phyloP scores from a whole-genome alignment of 305 asterid genomes.

The Coffea humblotiana region DNA sequence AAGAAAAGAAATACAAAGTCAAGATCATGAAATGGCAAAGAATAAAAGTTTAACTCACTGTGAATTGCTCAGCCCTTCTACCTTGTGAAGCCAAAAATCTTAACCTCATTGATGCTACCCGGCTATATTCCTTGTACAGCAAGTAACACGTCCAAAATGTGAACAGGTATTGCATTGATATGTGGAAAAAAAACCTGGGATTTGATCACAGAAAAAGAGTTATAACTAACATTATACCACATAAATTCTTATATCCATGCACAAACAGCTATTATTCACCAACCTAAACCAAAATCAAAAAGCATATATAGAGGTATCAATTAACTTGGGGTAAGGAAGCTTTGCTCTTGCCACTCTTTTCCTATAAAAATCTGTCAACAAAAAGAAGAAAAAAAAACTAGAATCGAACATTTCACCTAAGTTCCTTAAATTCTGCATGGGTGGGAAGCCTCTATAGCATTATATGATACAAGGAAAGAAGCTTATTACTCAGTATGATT shows the following conservation, averaged over 20 bases:
- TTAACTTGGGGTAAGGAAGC: too few relatives aligned
- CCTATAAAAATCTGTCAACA: too few relatives aligned
- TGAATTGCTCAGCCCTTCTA: conserved; percentile 83
- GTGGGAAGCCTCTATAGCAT: too few relatives aligned
- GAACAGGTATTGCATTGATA: conserved; percentile 80
- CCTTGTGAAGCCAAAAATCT: conserved; percentile 78
- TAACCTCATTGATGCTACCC: conserved; percentile 76
- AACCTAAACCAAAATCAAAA: too few relatives aligned
- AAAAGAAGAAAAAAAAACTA: too few relatives aligned
- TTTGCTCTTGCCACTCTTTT: too few relatives aligned
- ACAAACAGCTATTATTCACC: not conserved
- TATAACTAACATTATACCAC: too few relatives aligned
- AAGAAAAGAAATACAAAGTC: too few relatives aligned
- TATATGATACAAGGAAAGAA: not conserved
- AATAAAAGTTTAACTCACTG: conserved; percentile 49
- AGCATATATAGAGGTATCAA: too few relatives aligned
- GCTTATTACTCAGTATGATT: not conserved
- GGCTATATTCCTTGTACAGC: conserved; percentile 89
- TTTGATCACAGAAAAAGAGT: conserved; percentile 26
- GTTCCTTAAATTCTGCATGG: too few relatives aligned
- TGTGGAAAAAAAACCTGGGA: conserved; percentile 92
- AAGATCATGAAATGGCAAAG: not conserved
- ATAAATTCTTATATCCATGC: not conserved
- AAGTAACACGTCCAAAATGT: conserved; percentile 86
- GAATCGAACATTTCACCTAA: too few relatives aligned